Conservation (phyloP, 2,329 filamentous ascomycete species). For the Aspergillus ibericus region DNA sequence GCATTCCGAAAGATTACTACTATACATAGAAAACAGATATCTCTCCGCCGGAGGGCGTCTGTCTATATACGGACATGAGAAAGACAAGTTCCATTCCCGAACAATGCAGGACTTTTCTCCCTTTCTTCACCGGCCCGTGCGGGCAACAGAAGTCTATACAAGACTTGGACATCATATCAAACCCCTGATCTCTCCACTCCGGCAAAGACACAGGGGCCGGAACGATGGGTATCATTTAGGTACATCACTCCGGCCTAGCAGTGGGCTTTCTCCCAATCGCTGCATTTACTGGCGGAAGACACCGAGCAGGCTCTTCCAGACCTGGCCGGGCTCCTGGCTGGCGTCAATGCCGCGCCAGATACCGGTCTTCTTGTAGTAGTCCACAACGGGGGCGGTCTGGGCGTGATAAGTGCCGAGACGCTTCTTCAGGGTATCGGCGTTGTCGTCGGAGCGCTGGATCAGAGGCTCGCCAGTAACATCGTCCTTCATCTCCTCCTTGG, state of each 20-base stretch:
- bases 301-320: slow-evolving; percentile 89
- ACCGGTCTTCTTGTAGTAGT: slow-evolving; percentile 95
- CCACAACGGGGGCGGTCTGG: slow-evolving; percentile 88
- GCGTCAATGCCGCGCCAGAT: slow-evolving; percentile 97
- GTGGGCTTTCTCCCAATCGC: neutral
- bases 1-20: slow-evolving; percentile 25
- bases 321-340: slow-evolving; percentile 90
- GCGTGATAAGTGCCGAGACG: slow-evolving; percentile 88
- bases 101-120: neutral
- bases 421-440: slow-evolving; percentile 94
- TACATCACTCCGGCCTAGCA: slow-evolving; percentile 7
- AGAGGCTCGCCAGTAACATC: slow-evolving; percentile 95
- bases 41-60: slow-evolving; percentile 11
- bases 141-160: neutral
- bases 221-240: slow-evolving; percentile 3
- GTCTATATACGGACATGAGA: slow-evolving; percentile 19
- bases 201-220: neutral
- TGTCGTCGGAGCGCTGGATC: slow-evolving; percentile 95
- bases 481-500: slow-evolving; percentile 90
- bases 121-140: neutral
- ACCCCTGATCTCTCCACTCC: neutral
- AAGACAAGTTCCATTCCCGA: slow-evolving; percentile 16
- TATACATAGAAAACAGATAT: slow-evolving; percentile 32
- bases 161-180: neutral
- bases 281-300: slow-evolving; percentile 65